A percentile compares a stretch with the other conserved stretches of the same genome.
Conservation (phyloP, 495 filamentous ascomycete genomes). For the Aspergillus sclerotiicarbonarius region DNA sequence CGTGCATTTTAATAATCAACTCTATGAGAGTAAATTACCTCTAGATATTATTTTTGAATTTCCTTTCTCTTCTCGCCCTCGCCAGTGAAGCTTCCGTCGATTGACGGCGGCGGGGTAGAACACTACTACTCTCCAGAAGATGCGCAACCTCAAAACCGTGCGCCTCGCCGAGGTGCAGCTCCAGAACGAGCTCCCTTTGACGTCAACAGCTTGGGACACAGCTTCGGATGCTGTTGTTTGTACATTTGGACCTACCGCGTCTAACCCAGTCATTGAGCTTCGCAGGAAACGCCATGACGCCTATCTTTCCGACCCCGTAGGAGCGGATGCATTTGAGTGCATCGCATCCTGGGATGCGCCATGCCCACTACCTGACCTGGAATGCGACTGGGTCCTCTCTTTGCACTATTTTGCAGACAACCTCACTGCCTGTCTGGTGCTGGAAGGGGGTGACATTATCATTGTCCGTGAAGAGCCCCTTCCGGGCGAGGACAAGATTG, state of each 20-base stretch:
- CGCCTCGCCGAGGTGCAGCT: conserved; percentile 57
- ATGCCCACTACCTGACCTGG: conserved; percentile 65
- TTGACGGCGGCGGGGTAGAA: conserved; percentile 45
- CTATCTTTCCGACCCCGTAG: conserved; percentile 34
- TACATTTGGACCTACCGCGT: conserved; percentile 68
- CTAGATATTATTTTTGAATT: conserved; percentile 10
- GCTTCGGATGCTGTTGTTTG: conserved; percentile 68
- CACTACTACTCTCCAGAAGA: conserved; percentile 37
- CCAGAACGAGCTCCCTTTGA: conserved; percentile 56
- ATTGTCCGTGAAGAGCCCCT: conserved; percentile 74
- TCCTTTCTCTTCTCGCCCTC: conserved; percentile 2
- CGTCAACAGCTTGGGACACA: conserved; percentile 75
- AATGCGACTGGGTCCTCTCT: conserved; percentile 67
- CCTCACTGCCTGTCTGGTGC: conserved; percentile 69
- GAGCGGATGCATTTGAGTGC: conserved; percentile 39
- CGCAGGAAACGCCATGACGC: conserved; percentile 42
- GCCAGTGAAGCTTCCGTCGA: conserved; percentile 15
- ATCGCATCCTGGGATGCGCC: conserved; percentile 88
- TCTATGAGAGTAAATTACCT: conserved; percentile 8
- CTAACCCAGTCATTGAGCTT: conserved; percentile 63
- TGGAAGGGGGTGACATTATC: conserved; percentile 90
- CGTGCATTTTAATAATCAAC: not conserved
- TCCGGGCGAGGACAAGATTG: conserved; percentile 71
- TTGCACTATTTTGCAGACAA: conserved; percentile 85
- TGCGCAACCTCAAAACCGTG: conserved; percentile 79